These are phyloP conservation scores for Ganoderma lingzhi DNA, from an alignment of 1,284 basidiomycete genomes.

Conservation along the genomic window DNA sequence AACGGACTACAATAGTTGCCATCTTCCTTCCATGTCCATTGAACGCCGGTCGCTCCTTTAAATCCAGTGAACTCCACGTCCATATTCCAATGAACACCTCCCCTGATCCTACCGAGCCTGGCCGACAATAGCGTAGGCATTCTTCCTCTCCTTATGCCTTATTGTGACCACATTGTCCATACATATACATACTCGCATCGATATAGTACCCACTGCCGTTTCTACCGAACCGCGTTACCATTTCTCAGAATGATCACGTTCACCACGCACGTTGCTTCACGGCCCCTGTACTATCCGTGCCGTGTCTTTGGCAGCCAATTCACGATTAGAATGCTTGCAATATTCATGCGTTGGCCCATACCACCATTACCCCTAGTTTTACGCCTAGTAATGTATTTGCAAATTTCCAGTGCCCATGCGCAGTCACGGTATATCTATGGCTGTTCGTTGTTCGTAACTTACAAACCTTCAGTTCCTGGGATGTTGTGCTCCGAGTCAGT, in stretches of 20 bases:
- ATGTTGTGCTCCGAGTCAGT: neutral
- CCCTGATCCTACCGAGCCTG: neutral
- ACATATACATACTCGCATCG: neutral
- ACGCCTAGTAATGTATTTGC: neutral
- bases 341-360: neutral
- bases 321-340: slow-evolving; percentile 2
- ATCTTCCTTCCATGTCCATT: neutral
- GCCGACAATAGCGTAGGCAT: neutral
- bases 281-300: neutral
- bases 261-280: slow-evolving; percentile 1
- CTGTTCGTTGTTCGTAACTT: neutral
- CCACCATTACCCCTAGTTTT: neutral
- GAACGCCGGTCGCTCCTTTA: neutral
- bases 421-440: neutral
- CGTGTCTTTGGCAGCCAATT: neutral
- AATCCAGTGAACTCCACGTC: neutral
- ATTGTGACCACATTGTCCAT: neutral
- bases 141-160: neutral
- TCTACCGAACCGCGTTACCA: neutral
- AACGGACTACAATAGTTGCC: neutral
- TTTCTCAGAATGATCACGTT: neutral
- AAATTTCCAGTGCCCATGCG: neutral
- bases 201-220: neutral
- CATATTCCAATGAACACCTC: neutral
- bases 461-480: neutral